These are phyloP conservation scores for Globisporangium irregulare DNA, from an alignment of 352 stramenopile genomes.

Conservation along the genomic window DNA sequence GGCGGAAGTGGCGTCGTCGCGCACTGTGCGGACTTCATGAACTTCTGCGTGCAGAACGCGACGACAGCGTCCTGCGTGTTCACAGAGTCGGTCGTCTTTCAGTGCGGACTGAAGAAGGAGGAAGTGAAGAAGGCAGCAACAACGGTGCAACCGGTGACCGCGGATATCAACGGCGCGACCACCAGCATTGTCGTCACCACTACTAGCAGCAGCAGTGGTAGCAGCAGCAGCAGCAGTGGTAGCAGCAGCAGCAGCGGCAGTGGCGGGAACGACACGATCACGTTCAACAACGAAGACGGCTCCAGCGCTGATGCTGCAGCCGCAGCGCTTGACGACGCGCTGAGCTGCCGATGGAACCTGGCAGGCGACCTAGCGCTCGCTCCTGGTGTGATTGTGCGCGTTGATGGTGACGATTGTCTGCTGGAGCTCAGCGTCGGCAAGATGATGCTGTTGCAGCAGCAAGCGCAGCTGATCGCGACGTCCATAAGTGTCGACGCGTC, in stretches of 20 bases:
- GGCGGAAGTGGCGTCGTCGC: slow-evolving; percentile 8
- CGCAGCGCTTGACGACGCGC: slow-evolving; percentile 23
- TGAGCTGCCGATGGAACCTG: slow-evolving; percentile 58
- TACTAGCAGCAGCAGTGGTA: background rate
- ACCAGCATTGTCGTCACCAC: background rate
- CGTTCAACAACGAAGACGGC: background rate
- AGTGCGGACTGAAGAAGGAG: slow-evolving; percentile 24
- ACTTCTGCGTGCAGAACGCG: slow-evolving; percentile 41
- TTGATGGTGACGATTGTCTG: slow-evolving; percentile 53
- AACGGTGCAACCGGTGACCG: background rate
- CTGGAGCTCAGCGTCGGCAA: slow-evolving; percentile 51
- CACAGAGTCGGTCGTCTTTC: slow-evolving; percentile 35
- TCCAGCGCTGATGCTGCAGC: background rate
- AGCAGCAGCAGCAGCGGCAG: background rate
- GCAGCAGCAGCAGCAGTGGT: slow-evolving; percentile 6
- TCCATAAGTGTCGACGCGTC: slow-evolving; percentile 55
- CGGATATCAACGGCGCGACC: background rate
- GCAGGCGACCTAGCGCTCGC: slow-evolving; percentile 49
- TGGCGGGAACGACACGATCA: slow-evolving; percentile 7
- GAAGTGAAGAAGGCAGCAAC: background rate
- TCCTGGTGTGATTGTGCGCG: slow-evolving; percentile 29
- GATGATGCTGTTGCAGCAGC: slow-evolving; percentile 41
- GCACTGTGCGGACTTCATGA: slow-evolving; percentile 46
- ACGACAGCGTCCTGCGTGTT: slow-evolving; percentile 60
- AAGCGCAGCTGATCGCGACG: slow-evolving; percentile 34